Conservation (phyloP, 805 yeast species). For the Candida boleticola region DNA sequence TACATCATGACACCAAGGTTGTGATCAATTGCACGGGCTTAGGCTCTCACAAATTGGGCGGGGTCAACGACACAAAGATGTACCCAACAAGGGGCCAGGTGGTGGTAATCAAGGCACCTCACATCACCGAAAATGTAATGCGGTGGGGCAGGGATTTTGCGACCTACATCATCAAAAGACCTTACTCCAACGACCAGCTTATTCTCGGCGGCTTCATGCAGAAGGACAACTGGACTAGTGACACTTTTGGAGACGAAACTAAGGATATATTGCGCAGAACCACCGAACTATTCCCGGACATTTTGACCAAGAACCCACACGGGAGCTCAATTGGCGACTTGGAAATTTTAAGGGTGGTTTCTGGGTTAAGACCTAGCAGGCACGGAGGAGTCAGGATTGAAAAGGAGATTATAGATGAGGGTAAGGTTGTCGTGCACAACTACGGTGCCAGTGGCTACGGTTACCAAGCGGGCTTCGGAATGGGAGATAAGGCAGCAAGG, state of each 20-base stretch:
- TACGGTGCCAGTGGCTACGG: constrained; percentile 72
- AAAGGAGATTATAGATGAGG: constrained; percentile 38
- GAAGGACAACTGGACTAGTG: constrained; percentile 58
- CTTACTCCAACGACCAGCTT: constrained; percentile 61
- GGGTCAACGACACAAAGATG: constrained; percentile 58
- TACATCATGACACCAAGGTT: constrained; percentile 28
- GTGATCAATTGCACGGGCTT: constrained; percentile 80
- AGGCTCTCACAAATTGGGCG: constrained; percentile 62
- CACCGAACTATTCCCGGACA: constrained; percentile 48
- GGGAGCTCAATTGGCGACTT: constrained; percentile 34
- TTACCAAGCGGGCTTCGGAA: constrained; percentile 64
- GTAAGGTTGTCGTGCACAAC: constrained; percentile 50
- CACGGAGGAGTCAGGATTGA: constrained; percentile 76
- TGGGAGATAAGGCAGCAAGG: constrained; percentile 49
- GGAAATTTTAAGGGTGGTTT: constrained; percentile 61
- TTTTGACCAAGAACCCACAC: constrained; percentile 34
- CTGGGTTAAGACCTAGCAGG: constrained; percentile 77
- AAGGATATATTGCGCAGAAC: constrained; percentile 62
- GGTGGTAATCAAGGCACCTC: constrained; percentile 69
- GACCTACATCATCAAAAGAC: constrained; percentile 73
- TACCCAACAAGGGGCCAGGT: constrained; percentile 84
- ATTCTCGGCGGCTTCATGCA: constrained; percentile 77
- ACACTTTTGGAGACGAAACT: constrained; percentile 55
- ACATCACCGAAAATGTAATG: constrained; percentile 55
- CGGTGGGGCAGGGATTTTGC: constrained; percentile 59